These are phyloP conservation scores for Lindgomyces ingoldianus DNA, from an alignment of 495 filamentous ascomycete genomes.

Conservation along the genomic window DNA sequence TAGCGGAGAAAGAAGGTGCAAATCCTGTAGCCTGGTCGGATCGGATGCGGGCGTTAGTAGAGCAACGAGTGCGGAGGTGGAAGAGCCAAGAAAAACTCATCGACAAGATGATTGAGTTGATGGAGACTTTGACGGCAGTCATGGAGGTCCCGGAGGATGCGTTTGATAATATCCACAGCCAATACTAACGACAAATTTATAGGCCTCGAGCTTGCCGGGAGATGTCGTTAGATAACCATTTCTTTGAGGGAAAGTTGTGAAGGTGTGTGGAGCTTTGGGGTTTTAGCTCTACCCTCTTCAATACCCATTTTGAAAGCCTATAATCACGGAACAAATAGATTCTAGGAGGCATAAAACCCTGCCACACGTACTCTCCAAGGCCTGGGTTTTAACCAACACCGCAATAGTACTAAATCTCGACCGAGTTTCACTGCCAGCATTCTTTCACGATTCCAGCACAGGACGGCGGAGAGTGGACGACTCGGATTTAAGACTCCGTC, in stretches of 20 bases:
- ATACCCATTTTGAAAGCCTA: no score
- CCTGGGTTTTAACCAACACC: no score
- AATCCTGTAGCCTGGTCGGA: constrained; percentile 18
- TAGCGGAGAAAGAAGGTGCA: neutral
- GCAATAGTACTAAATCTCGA: no score
- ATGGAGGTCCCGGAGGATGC: constrained; percentile 17
- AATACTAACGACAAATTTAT: neutral
- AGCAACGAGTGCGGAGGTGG: constrained; percentile 13
- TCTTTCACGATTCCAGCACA: no score
- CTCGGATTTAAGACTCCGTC: neutral
- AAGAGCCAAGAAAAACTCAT: constrained; percentile 8
- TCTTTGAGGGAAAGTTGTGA: neutral
- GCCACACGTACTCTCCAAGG: no score
- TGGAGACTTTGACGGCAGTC: constrained; percentile 6
- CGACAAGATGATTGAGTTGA: constrained; percentile 3
- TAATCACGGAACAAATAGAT: no score
- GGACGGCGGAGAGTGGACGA: no score
- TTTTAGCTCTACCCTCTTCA: no score
- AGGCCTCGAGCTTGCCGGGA: neutral
- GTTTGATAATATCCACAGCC: constrained; percentile 9
- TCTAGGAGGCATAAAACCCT: no score
- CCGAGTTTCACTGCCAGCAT: no score
- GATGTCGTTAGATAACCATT: neutral
- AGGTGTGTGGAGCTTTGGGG: no score
- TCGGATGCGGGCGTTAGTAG: neutral